Evolutionary conservation across 2,329 filamentous ascomycete genomes (phyloP).

Genomic region (Keithomyces neogunnii): DNA sequence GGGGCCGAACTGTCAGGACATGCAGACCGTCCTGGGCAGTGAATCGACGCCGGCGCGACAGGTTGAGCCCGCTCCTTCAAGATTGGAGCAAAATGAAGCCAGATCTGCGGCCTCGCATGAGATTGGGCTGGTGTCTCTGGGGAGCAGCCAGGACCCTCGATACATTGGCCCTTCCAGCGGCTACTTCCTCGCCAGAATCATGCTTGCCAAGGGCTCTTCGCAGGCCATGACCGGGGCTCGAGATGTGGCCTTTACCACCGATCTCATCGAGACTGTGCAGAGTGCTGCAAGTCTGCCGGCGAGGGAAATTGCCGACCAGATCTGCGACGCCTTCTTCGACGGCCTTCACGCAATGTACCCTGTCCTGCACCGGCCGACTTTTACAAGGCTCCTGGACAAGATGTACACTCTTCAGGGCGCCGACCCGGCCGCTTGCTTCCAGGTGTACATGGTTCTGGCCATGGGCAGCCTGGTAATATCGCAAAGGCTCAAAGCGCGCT

Average conservation of each 20-base stretch:
- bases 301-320: constrained; percentile 26
- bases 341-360: constrained; percentile 40
- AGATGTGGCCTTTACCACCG: constrained; percentile 3
- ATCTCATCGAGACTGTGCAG: constrained; percentile 23
- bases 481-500: constrained; percentile 28
- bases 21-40: background rate
- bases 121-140: constrained; percentile 43
- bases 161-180: constrained; percentile 50
- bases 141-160: constrained; percentile 35
- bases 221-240: background rate
- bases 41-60: constrained; percentile 4
- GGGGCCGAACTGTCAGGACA: constrained; percentile 2
- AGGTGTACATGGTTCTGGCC: constrained; percentile 45
- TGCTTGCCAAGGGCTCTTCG: constrained; percentile 22
- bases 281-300: constrained; percentile 22
- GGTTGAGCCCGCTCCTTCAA: constrained; percentile 6
- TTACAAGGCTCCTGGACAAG: constrained; percentile 28
- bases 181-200: constrained; percentile 41
- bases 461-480: constrained; percentile 16
- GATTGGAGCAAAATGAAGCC: constrained; percentile 10
- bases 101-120: constrained; percentile 32
- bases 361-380: constrained; percentile 36
- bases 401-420: constrained; percentile 22
- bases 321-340: constrained; percentile 39
- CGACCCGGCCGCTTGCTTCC: constrained; percentile 30